phyloP scores from a whole-genome alignment of 106 monocot genomes.

The Triglochin maritima region DNA sequence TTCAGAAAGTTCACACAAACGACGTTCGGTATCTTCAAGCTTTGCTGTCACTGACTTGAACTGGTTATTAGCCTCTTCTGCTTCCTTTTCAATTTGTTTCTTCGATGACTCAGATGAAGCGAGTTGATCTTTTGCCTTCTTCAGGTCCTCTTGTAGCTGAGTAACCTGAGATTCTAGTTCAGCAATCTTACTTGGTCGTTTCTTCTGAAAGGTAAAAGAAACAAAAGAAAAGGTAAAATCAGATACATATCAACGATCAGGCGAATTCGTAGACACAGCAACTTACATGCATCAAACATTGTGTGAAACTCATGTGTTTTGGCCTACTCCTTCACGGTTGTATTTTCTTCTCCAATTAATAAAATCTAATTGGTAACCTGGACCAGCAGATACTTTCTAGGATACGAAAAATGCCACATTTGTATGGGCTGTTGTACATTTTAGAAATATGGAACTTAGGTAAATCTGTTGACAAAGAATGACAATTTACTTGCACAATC shows the following conservation, averaged over 20 bases:
- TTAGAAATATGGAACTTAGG: too few relatives aligned
- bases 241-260: neutral
- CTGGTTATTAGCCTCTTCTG: conserved; percentile 54
- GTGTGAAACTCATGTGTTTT: too few relatives aligned
- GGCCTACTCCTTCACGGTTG: too few relatives aligned
- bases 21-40: conserved; percentile 37
- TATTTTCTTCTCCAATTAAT: too few relatives aligned
- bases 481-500: too few relatives aligned
- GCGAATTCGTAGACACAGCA: neutral
- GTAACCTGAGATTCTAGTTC: conserved; percentile 45
- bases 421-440: too few relatives aligned
- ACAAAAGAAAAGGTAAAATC: neutral
- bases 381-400: too few relatives aligned
- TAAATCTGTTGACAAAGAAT: too few relatives aligned
- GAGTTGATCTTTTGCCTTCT: conserved; percentile 55
- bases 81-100: conserved; percentile 39
- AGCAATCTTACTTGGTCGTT: conserved; percentile 28
- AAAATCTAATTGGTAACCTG: too few relatives aligned
- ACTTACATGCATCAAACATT: neutral
- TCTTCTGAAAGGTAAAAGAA: conserved; percentile 29
- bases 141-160: conserved; percentile 58
- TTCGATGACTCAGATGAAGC: conserved; percentile 35
- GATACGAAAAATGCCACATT: too few relatives aligned
- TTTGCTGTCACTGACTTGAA: conserved; percentile 19
- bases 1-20: conserved; percentile 50